phyloP scores from a whole-genome alignment of 116 monocot species.

The Papilionanthe hybrid region DNA sequence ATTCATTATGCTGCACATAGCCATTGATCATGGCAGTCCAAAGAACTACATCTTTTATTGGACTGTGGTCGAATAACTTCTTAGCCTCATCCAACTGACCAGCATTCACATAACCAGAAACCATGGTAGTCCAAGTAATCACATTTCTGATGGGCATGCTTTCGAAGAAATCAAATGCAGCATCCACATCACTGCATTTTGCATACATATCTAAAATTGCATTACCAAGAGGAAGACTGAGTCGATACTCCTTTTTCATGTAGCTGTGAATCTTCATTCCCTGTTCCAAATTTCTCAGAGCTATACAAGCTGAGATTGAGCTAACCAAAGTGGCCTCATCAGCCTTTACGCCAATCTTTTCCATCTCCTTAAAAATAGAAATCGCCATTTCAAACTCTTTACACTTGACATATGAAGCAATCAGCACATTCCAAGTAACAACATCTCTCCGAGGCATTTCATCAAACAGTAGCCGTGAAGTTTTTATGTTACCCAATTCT shows the following conservation, averaged over 20 bases:
- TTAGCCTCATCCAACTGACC: constrained; percentile 30
- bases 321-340: constrained; percentile 32
- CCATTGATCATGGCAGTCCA: constrained; percentile 56
- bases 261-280: constrained; percentile 19
- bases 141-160: constrained; percentile 20
- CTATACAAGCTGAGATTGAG: constrained; percentile 28
- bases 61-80: constrained; percentile 22
- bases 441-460: constrained; percentile 17
- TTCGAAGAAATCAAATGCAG: constrained; percentile 31
- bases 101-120: constrained; percentile 28
- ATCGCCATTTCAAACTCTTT: constrained; percentile 24
- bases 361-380: constrained; percentile 30
- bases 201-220: constrained; percentile 53
- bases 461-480: constrained; percentile 9
- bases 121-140: constrained; percentile 30
- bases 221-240: constrained; percentile 23
- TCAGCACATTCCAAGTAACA: constrained; percentile 22
- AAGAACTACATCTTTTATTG: constrained; percentile 25
- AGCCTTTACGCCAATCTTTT: constrained; percentile 20
- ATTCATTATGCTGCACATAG: constrained; percentile 27
- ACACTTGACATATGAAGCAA: constrained; percentile 19
- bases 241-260: constrained; percentile 10
- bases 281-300: constrained; percentile 17
- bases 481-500: not conserved
- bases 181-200: constrained; percentile 30